Percentiles rank a stretch among this genome's conserved stretches.
Evolutionary conservation across 352 stramenopile genomes (phyloP).

Genomic region (Phytophthora cryptogea): DNA sequence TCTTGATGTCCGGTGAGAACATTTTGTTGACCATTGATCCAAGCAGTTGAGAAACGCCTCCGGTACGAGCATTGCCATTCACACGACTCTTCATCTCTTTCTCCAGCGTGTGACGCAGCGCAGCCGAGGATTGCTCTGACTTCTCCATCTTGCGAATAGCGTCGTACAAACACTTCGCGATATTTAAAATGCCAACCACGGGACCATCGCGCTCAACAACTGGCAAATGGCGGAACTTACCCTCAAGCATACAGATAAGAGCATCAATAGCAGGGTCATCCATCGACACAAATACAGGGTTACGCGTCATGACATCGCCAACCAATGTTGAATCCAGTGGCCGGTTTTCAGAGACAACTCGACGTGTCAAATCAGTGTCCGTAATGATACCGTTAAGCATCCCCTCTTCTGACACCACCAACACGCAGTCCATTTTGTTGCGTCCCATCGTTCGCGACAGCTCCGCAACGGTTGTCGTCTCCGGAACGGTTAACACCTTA

Average conservation of each 20-base stretch:
- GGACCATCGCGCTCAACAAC: conserved; percentile 80
- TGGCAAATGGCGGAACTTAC: conserved; percentile 87
- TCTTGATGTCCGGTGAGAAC: conserved; percentile 88
- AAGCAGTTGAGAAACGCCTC: conserved; percentile 67
- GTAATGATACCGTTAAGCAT: conserved; percentile 95
- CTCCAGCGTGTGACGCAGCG: conserved; percentile 77
- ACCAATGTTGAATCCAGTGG: conserved; percentile 72
- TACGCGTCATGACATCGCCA: conserved; percentile 81
- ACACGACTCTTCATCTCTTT: conserved; percentile 70
- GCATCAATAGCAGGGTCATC: conserved; percentile 86
- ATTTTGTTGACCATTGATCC: conserved; percentile 89
- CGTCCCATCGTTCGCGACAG: conserved; percentile 88
- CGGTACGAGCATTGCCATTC: conserved; percentile 32
- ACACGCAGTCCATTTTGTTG: conserved; percentile 91
- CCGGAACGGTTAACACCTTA: conserved; percentile 89
- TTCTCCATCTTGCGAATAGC: conserved; percentile 97
- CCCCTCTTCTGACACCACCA: conserved; percentile 91
- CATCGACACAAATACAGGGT: conserved; percentile 84
- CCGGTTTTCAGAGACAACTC: conserved; percentile 81
- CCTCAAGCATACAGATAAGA: conserved; percentile 86
- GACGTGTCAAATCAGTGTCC: conserved; percentile 88
- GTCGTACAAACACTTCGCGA: conserved; percentile 99
- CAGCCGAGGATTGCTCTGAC: conserved; percentile 74
- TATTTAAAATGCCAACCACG: conserved; percentile 97
- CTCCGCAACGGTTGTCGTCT: conserved; percentile 84